Conservation (phyloP, 495 filamentous ascomycete species). For the Halenospora varia region DNA sequence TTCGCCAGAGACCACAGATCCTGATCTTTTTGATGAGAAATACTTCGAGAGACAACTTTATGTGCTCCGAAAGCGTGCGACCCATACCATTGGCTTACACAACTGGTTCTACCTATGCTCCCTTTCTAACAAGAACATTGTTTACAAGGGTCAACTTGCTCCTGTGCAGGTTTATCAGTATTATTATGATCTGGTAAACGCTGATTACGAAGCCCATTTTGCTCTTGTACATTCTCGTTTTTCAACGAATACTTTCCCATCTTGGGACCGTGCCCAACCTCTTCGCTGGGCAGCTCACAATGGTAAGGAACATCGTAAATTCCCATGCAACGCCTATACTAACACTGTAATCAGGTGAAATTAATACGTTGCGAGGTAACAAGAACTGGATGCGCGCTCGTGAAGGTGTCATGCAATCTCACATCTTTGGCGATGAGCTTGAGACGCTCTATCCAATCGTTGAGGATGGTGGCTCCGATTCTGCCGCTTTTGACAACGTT, state of each 20-base stretch:
- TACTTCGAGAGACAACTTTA: slow-evolving; percentile 93
- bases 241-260: slow-evolving; percentile 98
- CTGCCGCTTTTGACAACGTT: slow-evolving; percentile 97
- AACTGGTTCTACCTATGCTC: slow-evolving; percentile 99
- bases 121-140: slow-evolving; percentile 96
- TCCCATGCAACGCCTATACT: slow-evolving; percentile 23
- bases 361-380: slow-evolving; percentile 97
- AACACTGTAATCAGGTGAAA: slow-evolving; percentile 58
- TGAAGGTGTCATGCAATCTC: slow-evolving; percentile 92
- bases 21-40: slow-evolving; percentile 74
- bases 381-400: slow-evolving; percentile 99
- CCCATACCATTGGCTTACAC: slow-evolving; percentile 88
- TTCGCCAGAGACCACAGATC: slow-evolving; percentile 74
- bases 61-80: slow-evolving; percentile 89
- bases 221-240: slow-evolving; percentile 97
- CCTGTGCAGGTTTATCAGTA: slow-evolving; percentile 99
- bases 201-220: slow-evolving; percentile 97
- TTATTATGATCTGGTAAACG: slow-evolving; percentile 95
- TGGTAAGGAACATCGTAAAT: slow-evolving; percentile 46
- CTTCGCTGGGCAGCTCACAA: slow-evolving; percentile 98
- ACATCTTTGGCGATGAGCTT: slow-evolving; percentile 89
- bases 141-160: slow-evolving; percentile 97
- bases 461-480: slow-evolving; percentile 97
- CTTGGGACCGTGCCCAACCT: slow-evolving; percentile 97
- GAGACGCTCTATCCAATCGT: slow-evolving; percentile 92